These are phyloP conservation scores for Tubosaeta sp. DNA, from an alignment of 768 basidiomycete species.

Conservation along the genomic window DNA sequence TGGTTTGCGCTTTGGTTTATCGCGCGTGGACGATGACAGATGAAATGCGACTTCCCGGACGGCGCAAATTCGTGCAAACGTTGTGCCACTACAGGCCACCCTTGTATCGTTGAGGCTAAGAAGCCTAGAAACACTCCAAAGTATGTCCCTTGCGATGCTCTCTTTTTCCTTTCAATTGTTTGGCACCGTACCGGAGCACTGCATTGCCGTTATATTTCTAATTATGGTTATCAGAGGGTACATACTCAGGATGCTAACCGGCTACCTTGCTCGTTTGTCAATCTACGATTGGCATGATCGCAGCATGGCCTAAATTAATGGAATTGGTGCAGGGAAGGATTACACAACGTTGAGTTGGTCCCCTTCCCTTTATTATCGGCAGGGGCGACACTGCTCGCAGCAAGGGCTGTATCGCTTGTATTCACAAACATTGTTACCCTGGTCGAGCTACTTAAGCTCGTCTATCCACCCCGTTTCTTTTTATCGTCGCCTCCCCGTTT, in stretches of 20 bases:
- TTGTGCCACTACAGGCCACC: constrained; percentile 67
- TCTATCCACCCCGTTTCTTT: neutral
- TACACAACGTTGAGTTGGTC: neutral
- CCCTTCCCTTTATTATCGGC: constrained; percentile 9
- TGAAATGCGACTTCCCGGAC: constrained; percentile 82
- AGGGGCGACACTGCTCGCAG: constrained; percentile 12
- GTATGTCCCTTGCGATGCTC: constrained; percentile 47
- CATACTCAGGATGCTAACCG: constrained; percentile 17
- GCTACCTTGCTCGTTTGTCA: constrained; percentile 8
- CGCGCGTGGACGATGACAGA: constrained; percentile 39
- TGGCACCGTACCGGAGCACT: constrained; percentile 14
- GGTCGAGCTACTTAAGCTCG: constrained; percentile 22
- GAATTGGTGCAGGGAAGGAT: constrained; percentile 6
- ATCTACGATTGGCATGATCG: constrained; percentile 11
- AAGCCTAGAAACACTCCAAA: constrained; percentile 77
- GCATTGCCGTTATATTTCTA: constrained; percentile 23
- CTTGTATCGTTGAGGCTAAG: constrained; percentile 80
- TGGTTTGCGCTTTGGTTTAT: constrained; percentile 11
- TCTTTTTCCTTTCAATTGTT: constrained; percentile 2
- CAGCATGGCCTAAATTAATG: constrained; percentile 10
- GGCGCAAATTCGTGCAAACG: constrained; percentile 74
- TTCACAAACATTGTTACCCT: neutral
- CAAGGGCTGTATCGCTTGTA: constrained; percentile 5
- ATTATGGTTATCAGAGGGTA: constrained; percentile 23
- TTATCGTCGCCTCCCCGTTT: neutral